Evolutionary conservation across 1,139 yeast genomes (phyloP).

Genomic region (Nakaseomyces uthaithaninus): DNA sequence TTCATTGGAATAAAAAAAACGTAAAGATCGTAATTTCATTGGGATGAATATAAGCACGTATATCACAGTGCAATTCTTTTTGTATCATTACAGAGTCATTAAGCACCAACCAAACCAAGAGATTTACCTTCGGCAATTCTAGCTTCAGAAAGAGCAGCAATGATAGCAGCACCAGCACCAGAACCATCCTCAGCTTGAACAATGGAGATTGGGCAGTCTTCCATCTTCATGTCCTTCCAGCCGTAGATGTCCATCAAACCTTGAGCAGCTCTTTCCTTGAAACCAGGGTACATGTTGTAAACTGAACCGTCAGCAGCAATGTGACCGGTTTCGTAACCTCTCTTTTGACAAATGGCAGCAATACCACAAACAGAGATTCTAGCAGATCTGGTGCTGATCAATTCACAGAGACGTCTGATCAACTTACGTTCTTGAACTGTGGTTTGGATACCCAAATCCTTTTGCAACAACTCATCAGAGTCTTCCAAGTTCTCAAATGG

Average conservation of each 20-base stretch:
- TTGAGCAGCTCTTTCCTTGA: constrained; percentile 80
- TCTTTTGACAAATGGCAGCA: constrained; percentile 88
- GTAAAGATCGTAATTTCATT: constrained; percentile 5
- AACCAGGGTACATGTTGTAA: constrained; percentile 84
- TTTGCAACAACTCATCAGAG: constrained; percentile 57
- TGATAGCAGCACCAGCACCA: constrained; percentile 97
- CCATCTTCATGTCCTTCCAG: constrained; percentile 46
- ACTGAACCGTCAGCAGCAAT: constrained; percentile 98
- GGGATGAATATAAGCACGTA: neutral
- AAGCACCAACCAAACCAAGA: constrained; percentile 47
- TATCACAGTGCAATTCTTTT: neutral
- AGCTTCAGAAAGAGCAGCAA: constrained; percentile 85
- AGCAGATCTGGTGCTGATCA: constrained; percentile 87
- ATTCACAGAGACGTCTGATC: constrained; percentile 74
- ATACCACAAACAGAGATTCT: constrained; percentile 91
- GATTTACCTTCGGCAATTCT: constrained; percentile 65
- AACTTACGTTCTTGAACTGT: constrained; percentile 74
- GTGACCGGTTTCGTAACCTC: constrained; percentile 67
- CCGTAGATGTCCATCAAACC: constrained; percentile 85
- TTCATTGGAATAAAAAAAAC: constrained; percentile 3
- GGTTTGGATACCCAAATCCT: constrained; percentile 52
- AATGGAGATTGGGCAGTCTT: constrained; percentile 65
- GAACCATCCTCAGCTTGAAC: constrained; percentile 96
- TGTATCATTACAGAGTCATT: constrained; percentile 5
- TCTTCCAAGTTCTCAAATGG: constrained; percentile 79